Base-by-base conservation (phyloP, 2,329 filamentous ascomycete species). In the Hyphodiscus sp. region DNA sequence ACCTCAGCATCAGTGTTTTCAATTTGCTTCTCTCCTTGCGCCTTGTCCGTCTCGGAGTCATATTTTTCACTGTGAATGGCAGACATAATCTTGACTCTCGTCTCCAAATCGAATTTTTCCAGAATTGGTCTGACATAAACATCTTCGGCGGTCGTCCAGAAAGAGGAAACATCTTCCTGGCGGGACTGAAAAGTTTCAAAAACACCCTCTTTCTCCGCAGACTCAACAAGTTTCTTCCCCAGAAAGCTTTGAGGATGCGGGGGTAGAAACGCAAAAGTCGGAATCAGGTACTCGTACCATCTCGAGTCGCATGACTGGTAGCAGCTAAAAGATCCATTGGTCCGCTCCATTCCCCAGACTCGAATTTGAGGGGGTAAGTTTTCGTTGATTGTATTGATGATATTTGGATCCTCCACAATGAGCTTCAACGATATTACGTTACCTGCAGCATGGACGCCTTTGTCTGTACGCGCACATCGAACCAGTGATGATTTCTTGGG, bases 231-330 rank as follows among this genome's bases (percentile, higher is more conserved):
- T 67, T 90, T 89, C 71, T 86, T 88, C 9, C 89, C 91, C 38
- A 99, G 71, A 68, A 81, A 96, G 57, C 89, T 95, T 58, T 86
- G 85, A 0, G 91, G 91, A 68, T 97, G 91, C 0, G 94, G 94
- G 19, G 94, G 94, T 30, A 99, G 74, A 62, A 99, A 88, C 53
- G 88, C 90, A 71, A 97, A 91, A 43, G 88, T 94, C 2, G 94
- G 94, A 70, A 99, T 89, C 50, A 99, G 76, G 68, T 99, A 99
- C 73, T 99, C 94, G 72, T 99, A 99, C 78, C 91, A 95, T 62
- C 94, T 80, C 23, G 91, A 96, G 71, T 99, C 94, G 71, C 92
- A 96, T 52, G 89, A 81, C 68, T 95, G 87, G 71, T 99, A 99
- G 71, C 89, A 92, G 70, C 89, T 96, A 76, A 97, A 99, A 61